Evolutionary conservation across 805 yeast species (phyloP), one percentile per base, ranked within the genome.

Genomic region (Tetrapisispora phaffii): DNA sequence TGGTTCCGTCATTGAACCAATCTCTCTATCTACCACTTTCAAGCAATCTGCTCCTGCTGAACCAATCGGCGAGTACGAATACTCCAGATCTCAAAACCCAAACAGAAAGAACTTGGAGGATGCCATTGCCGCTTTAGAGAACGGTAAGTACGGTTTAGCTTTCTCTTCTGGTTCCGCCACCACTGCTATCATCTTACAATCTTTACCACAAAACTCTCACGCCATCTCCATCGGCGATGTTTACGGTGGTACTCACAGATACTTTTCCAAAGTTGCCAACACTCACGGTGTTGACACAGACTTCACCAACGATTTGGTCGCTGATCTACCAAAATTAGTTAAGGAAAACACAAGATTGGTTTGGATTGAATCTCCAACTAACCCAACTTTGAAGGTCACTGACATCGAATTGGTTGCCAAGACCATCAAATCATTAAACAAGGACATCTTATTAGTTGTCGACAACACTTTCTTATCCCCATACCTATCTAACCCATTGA

Each of bases 381-480:
- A 85, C 74, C 95, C 95, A 53, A 86, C 95, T 35, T 73, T 85
- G 58, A 71, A 82, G 44, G 74, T 86, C 52, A 85, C 93, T 40
- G 89, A 84, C 65, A 85, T 85, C 51, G 61, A 72, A 45, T 72
- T 70, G 47, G 86, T 85, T 22, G 73, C 81, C 43, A 56, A 66
- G 35, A 70, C 79, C 47, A 75, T 85, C 53, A 69, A 70, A 55
- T 60, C 73, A 44, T 68, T 76, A 46, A 72, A 75, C 58, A 72
- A 72, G 50, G 74, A 71, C 48, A 72, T 82, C 50, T 60, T 71
- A 40, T 72, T 85, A 49, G 93, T 80, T 40, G 95, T 85, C 49
- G 95, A 85, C 72, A 85, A 85, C 76, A 85, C 95, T 35, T 86
- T 85, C 75, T 69, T 85, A 61, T 82, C 93, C 16, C 95, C 95